These are phyloP conservation scores for Blastocladiella emersonii DNA, from an alignment of 371 early-diverging fungal genomes.

Conservation along the genomic window DNA sequence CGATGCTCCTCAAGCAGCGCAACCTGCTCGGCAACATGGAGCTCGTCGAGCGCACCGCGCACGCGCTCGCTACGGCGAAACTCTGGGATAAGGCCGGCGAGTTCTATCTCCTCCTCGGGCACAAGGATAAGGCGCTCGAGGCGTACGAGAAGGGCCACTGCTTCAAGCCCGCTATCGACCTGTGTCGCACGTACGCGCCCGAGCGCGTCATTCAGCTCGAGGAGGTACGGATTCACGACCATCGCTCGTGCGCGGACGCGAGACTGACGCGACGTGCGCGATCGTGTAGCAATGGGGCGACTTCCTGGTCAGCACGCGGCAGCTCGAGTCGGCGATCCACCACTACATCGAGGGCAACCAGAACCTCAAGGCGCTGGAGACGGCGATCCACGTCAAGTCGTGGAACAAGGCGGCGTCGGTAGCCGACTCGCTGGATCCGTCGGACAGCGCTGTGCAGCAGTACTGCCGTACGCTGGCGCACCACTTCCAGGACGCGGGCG, in stretches of 20 bases:
- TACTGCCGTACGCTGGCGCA: constrained; percentile 28
- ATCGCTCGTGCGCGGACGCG: no score
- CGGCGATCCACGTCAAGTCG: constrained; percentile 29
- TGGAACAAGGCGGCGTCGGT: constrained; percentile 41
- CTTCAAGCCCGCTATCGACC: constrained; percentile 35
- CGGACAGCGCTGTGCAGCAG: constrained; percentile 19
- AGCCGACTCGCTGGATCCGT: constrained; percentile 31
- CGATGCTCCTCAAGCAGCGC: constrained; percentile 20
- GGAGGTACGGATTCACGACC: constrained; percentile 24
- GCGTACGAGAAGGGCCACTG: constrained; percentile 32
- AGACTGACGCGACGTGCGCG: neutral
- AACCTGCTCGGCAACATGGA: constrained; percentile 18
- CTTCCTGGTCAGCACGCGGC: constrained; percentile 29
- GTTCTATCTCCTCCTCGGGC: constrained; percentile 30
- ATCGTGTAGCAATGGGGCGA: constrained; percentile 35
- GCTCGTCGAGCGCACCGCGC: constrained; percentile 31
- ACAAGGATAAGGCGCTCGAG: constrained; percentile 28
- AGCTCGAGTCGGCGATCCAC: constrained; percentile 39
- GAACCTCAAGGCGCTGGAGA: constrained; percentile 31
- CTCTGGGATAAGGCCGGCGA: constrained; percentile 39
- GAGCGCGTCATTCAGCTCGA: constrained; percentile 32
- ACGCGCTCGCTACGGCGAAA: constrained; percentile 25
- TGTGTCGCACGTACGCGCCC: constrained; percentile 25
- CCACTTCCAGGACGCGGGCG: constrained; percentile 24
- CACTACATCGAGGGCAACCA: constrained; percentile 41